Percentiles rank a stretch among this genome's conserved stretches.
Evolutionary conservation across 352 stramenopile genomes (phyloP).

Genomic region (Phytophthora tentaculata): DNA sequence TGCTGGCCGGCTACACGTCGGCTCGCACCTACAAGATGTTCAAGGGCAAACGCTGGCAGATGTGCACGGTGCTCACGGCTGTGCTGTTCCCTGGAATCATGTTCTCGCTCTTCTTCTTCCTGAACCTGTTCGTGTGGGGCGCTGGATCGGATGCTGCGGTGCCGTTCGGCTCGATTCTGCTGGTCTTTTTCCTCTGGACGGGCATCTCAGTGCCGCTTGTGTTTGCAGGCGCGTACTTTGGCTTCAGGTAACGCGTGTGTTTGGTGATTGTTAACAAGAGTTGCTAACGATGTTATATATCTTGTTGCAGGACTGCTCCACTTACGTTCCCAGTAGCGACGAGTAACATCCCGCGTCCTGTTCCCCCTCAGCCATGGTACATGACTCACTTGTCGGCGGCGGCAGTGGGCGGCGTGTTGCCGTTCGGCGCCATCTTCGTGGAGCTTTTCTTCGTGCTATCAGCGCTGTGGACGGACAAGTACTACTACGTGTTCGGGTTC

Average conservation of each 20-base stretch:
- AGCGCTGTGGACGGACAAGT: conserved; percentile 98
- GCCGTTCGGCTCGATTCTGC: conserved; percentile 97
- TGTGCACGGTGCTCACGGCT: conserved; percentile 95
- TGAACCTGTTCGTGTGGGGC: conserved; percentile 97
- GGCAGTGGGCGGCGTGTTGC: conserved; percentile 96
- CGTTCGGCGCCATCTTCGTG: conserved; percentile 99
- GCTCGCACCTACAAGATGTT: conserved; percentile 99
- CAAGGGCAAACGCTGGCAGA: conserved; percentile 98
- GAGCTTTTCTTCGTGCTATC: conserved; percentile 99
- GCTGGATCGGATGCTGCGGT: conserved; percentile 94
- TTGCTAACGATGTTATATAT: conserved; percentile 4
- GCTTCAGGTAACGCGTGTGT: conserved; percentile 90
- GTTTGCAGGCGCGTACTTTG: conserved; percentile 98
- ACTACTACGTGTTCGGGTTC: conserved; percentile 99
- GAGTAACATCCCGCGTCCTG: conserved; percentile 97
- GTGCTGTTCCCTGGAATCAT: conserved; percentile 97
- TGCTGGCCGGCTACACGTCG: conserved; percentile 95
- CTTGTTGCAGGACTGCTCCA: conserved; percentile 60
- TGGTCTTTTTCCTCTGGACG: conserved; percentile 99
- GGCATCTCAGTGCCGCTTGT: conserved; percentile 98
- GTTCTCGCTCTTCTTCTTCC: conserved; percentile 97
- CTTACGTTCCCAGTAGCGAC: conserved; percentile 97
- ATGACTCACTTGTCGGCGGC: conserved; percentile 94
- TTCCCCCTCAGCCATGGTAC: conserved; percentile 99
- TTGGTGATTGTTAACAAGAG: neutral